Evolutionary conservation across 2,329 filamentous ascomycete species (phyloP), one percentile per base, ranked within the genome.

Genomic region (Epichloe sp.): DNA sequence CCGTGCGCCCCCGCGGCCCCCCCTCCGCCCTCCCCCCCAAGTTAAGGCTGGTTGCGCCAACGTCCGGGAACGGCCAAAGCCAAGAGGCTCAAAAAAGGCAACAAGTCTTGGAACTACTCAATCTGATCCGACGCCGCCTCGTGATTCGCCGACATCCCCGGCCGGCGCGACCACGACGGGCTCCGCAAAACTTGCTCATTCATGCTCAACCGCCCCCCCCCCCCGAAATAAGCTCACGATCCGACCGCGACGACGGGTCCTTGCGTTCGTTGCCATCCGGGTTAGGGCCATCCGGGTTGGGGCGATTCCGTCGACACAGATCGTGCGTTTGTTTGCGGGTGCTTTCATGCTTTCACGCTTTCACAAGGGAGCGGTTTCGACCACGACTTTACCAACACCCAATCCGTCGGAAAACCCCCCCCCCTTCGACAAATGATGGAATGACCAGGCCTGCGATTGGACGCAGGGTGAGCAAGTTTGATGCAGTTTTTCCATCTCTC

Each of bases 131-230:
- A 23, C 17, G 21, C 42, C 31, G 4, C 10, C 3, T 8, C 42
- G 34, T 50, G 48, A 50, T 50, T 50, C 19, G 48, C 19, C 31
- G 2, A 10, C 3, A 10, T 14, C 43, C 21, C 21, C 6, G 21
- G 43, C 23, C 6, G 23, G 8, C 43, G 12, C 26, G 26, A 8
- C 26, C 26, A 31, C 3, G 7, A 31, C 0, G 8, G 26, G 17
- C 60, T 58, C 55, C 40, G 56, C 54, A 62, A 66, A 66, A 67
- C 61, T 55, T 67, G 65, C 65, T 66, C 65, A 67, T 65, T 64
- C 50, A 51, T 66, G 65, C 65, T 66, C 65, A 65, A 37, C 4
- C 14, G 14, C 5, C 3, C 26, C 26, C 26, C 5, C 3, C 8
- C 8, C 26, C 7, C 26, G 19, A 31, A 44, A 44, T 8, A 44